Evolutionary conservation across 495 filamentous ascomycete species (phyloP).

Genomic region (Pseudoneurospora amorphoporcata): DNA sequence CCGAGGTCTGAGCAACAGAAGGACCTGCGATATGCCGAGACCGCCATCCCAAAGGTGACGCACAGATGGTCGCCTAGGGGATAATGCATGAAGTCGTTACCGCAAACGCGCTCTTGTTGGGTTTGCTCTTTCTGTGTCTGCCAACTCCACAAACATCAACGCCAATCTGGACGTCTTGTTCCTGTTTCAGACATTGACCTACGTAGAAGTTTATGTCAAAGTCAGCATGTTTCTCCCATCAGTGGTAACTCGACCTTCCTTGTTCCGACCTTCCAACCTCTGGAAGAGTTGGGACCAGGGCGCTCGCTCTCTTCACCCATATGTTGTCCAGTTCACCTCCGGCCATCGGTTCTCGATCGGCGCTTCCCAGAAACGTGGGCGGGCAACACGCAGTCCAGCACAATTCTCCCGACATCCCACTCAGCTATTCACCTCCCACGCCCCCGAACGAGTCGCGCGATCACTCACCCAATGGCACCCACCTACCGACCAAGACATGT

Average conservation of each 20-base stretch:
- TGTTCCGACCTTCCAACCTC: neutral
- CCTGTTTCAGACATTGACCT: neutral
- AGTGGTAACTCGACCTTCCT: neutral
- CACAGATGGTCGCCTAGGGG: neutral
- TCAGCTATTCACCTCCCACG: neutral
- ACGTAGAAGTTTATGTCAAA: neutral
- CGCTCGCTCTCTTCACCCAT: neutral
- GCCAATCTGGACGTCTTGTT: neutral
- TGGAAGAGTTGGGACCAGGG: neutral
- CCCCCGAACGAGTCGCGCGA: neutral
- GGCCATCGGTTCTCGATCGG: neutral
- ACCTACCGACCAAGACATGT: slow-evolving; percentile 18
- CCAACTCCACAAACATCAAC: neutral
- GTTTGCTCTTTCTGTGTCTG: neutral
- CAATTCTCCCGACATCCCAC: neutral
- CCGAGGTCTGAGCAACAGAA: neutral
- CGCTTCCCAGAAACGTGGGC: neutral
- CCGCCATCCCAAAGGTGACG: neutral
- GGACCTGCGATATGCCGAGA: neutral
- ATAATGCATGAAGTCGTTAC: neutral
- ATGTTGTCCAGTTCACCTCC: neutral
- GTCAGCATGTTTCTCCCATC: neutral
- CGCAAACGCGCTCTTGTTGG: neutral
- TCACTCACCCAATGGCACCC: slow-evolving; percentile 12
- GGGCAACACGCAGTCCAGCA: neutral